Evolutionary conservation across 352 stramenopile genomes (phyloP).

Genomic region (Phytopythium mirpurense): DNA sequence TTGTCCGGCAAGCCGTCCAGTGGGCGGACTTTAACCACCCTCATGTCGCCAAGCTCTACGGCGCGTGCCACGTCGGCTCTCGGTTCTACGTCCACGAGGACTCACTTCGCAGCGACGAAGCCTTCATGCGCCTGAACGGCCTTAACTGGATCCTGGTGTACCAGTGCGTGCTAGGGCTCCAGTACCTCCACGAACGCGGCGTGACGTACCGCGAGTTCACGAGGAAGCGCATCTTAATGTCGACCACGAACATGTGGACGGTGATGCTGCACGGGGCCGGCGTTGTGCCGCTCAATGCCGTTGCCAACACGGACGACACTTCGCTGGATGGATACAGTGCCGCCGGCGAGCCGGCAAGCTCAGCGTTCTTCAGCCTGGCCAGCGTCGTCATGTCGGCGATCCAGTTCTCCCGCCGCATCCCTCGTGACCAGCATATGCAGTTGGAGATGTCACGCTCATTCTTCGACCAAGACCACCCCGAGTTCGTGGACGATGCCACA

Average conservation of each 20-base stretch:
- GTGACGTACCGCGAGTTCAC: background rate
- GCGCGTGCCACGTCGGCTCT: background rate
- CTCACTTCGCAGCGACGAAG: background rate
- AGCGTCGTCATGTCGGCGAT: background rate
- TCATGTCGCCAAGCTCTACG: slow-evolving; percentile 2
- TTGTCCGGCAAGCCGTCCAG: background rate
- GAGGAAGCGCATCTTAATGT: background rate
- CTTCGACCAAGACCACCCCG: background rate
- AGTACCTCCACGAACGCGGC: slow-evolving; percentile 3
- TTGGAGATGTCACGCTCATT: background rate
- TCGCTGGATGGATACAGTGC: too few species aligned
- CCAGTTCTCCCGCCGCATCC: background rate
- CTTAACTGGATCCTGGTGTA: background rate
- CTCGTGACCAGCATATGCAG: slow-evolving; percentile 1
- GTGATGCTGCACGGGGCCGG: background rate
- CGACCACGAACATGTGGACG: background rate
- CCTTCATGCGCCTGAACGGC: background rate
- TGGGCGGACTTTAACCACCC: slow-evolving; percentile 6
- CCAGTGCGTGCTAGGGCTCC: background rate
- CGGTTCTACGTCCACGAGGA: background rate
- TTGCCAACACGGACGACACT: too few species aligned
- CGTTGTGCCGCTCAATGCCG: background rate
- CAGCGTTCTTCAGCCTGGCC: background rate
- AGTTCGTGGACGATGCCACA: background rate
- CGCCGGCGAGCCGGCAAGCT: background rate